These are phyloP conservation scores for Periglandula ipomoeae DNA, from an alignment of 2,329 filamentous ascomycete species.

Conservation along the genomic window DNA sequence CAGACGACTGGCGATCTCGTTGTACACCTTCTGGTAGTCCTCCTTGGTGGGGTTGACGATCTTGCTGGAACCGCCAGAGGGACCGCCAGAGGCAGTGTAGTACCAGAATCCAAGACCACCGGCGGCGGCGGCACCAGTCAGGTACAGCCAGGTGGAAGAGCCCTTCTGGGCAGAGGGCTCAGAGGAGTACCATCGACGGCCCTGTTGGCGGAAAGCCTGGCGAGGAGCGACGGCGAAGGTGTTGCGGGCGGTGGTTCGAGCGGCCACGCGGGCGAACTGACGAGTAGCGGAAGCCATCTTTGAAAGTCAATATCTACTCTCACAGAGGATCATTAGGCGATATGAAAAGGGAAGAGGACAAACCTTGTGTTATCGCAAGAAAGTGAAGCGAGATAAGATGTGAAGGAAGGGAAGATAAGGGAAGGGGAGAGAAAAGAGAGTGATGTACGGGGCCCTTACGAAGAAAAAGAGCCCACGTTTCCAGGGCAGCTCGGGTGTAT, in stretches of 20 bases:
- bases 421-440: not conserved
- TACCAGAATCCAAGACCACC: slow-evolving; percentile 59
- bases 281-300: slow-evolving; percentile 37
- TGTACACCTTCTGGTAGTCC: slow-evolving; percentile 94
- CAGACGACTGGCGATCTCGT: slow-evolving; percentile 69
- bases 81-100: slow-evolving; percentile 47
- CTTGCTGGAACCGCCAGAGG: slow-evolving; percentile 39
- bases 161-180: slow-evolving; percentile 45
- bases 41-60: slow-evolving; percentile 66
- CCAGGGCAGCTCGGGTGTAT: too few species aligned
- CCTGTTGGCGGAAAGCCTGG: slow-evolving; percentile 63
- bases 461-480: too few species aligned
- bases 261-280: slow-evolving; percentile 47
- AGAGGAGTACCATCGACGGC: slow-evolving; percentile 72
- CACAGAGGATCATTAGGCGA: not conserved
- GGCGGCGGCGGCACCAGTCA: slow-evolving; percentile 48
- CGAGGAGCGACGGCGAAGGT: slow-evolving; percentile 51
- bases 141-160: slow-evolving; percentile 42
- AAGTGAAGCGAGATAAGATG: not conserved
- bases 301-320: slow-evolving; percentile 6
- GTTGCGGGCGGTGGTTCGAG: slow-evolving; percentile 48
- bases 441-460: slow-evolving; percentile 1
- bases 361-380: not conserved
- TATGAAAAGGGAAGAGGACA: not conserved
- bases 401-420: not conserved